These are phyloP conservation scores for Eucalyptus cloeziana DNA, from an alignment of 345 rosid genomes.

Conservation along the genomic window DNA sequence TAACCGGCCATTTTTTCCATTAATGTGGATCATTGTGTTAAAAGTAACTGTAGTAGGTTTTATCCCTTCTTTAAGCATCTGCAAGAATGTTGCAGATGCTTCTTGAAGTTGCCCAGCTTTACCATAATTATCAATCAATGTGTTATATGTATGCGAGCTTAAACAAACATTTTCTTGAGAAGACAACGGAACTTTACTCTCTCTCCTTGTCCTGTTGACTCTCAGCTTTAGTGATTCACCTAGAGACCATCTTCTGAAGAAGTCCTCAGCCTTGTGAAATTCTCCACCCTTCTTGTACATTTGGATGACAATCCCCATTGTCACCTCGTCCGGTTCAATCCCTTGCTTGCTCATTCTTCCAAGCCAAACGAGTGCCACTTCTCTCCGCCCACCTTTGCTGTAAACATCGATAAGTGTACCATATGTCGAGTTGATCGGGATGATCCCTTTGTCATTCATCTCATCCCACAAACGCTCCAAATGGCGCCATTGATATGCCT, in stretches of 20 bases:
- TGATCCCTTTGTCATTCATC: constrained; percentile 37
- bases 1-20: constrained; percentile 58
- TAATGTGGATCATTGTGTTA: constrained; percentile 84
- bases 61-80: constrained; percentile 66
- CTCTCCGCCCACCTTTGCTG: constrained; percentile 69
- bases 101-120: constrained; percentile 70
- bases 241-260: constrained; percentile 68
- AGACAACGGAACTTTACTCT: neutral
- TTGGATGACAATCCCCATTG: constrained; percentile 68
- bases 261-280: constrained; percentile 67
- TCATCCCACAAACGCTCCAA: constrained; percentile 61
- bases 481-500: constrained; percentile 52
- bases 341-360: constrained; percentile 66
- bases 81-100: constrained; percentile 49
- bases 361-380: constrained; percentile 63
- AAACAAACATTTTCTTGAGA: constrained; percentile 16
- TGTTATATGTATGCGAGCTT: constrained; percentile 63
- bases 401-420: constrained; percentile 88
- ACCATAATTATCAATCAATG: constrained; percentile 86
- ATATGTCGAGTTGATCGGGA: constrained; percentile 69
- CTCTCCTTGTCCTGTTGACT: neutral
- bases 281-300: constrained; percentile 84
- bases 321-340: constrained; percentile 80
- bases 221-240: constrained; percentile 22
- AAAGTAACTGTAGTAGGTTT: constrained; percentile 83